Conservation (phyloP, 768 basidiomycete genomes). For the Vishniacozyma victoriae region DNA sequence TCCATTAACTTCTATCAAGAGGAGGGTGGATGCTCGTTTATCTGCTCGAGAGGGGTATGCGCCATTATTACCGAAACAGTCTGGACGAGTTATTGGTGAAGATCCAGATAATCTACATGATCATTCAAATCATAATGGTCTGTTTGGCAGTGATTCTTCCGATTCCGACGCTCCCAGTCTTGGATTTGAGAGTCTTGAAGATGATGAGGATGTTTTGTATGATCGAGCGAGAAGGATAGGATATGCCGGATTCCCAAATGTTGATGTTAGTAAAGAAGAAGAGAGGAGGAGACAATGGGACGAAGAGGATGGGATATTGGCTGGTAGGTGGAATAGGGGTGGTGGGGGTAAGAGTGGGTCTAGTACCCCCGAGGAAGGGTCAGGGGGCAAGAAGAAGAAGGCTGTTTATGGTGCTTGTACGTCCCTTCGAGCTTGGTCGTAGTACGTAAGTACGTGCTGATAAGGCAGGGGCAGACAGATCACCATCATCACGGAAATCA, state of each 20-base stretch:
- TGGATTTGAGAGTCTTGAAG: slow-evolving; percentile 64
- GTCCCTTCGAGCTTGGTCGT: slow-evolving; percentile 3
- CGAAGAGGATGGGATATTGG: slow-evolving; percentile 77
- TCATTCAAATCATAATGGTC: not conserved
- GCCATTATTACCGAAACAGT: slow-evolving; percentile 64
- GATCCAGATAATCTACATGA: slow-evolving; percentile 33
- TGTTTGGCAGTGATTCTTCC: slow-evolving; percentile 47
- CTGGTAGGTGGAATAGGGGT: slow-evolving; percentile 55
- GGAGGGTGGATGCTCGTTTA: slow-evolving; percentile 41
- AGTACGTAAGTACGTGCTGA: slow-evolving; percentile 5
- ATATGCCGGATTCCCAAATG: slow-evolving; percentile 83
- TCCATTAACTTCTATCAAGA: slow-evolving; percentile 44
- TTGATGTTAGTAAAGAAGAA: slow-evolving; percentile 75
- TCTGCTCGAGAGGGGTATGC: slow-evolving; percentile 62
- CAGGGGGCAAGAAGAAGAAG: slow-evolving; percentile 18
- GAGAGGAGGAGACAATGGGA: slow-evolving; percentile 66
- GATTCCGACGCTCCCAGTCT: slow-evolving; percentile 47
- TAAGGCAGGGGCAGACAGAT: slow-evolving; percentile 34
- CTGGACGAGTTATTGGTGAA: slow-evolving; percentile 58
- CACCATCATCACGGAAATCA: no score
- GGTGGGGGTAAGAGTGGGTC: slow-evolving; percentile 31
- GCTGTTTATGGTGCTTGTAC: slow-evolving; percentile 42
- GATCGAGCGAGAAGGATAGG: slow-evolving; percentile 68
- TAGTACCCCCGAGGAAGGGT: slow-evolving; percentile 57
- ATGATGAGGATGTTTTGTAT: slow-evolving; percentile 65